Base-by-base conservation (phyloP, 2,329 filamentous ascomycete species). In the Corynespora cassiicola region DNA sequence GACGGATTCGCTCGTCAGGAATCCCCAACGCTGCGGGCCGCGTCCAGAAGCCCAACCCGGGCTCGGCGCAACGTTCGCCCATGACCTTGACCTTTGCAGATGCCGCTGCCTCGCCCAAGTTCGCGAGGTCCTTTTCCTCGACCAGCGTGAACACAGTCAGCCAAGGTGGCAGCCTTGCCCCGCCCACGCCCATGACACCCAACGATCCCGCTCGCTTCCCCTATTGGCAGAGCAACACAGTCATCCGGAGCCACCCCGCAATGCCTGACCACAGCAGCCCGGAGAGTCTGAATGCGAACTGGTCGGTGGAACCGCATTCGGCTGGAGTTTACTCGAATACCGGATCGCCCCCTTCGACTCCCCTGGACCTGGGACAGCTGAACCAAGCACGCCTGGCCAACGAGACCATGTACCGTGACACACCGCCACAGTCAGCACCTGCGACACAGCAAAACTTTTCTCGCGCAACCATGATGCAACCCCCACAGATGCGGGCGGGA, bases 401-500 rank as follows among this genome's bases (percentile, higher is more conserved):
- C 25, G 65, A 65, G 12, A 56, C 39, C 50, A 49, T 58, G 50
- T 71, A 68, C 39, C 72, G 71, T 31, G 73, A 75, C 40, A 75
- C 75, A 4, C 74, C 74, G 23, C 75, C 75, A 6, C 74, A 77
- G 45, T 77, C 74, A 17, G 75, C 75, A 23, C 75, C 75, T 10
- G 72, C 75, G 3, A 70, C 68, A n/a, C 74, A 77, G 44, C 70
- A 74, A 50, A 66, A 58, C 29, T 77, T 77, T 40, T 63, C 70
- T 11, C 58, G 58, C 7, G 56, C 55, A 18, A 49, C 57, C 6
- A 70, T 67, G 37, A 66, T 68, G 58, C 62, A 61, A 22, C 63
- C 58, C 6, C 54, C 64, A 12, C 63, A 66, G 19, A 54, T 58
- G 42, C 57, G 53, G 19, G 36, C 53, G 31, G 63, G 53, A n/a